Conservation (phyloP, 805 yeast genomes). For the Candida boleticola region DNA sequence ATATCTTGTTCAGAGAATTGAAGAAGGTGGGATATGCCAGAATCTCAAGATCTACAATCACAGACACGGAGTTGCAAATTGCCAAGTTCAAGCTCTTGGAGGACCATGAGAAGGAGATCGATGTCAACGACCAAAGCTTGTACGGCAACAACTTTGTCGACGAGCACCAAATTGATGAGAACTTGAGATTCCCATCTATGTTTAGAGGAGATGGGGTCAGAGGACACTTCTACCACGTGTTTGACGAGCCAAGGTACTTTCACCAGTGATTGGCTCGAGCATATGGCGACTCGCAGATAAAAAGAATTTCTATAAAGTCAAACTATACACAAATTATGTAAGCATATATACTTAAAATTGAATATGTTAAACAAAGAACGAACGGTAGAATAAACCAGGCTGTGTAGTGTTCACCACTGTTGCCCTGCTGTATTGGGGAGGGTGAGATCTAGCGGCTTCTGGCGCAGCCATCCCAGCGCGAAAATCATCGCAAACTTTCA, state of each 20-base stretch:
- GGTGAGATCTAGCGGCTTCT: no score
- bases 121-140: slow-evolving; percentile 27
- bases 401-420: no score
- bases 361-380: no score
- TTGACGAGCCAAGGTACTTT: slow-evolving; percentile 88
- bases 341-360: background rate
- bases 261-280: no score
- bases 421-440: no score
- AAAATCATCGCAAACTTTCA: no score
- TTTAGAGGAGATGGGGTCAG: slow-evolving; percentile 91
- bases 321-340: background rate
- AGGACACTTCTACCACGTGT: slow-evolving; percentile 92
- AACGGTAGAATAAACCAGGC: no score
- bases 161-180: slow-evolving; percentile 57
- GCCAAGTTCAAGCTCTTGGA: slow-evolving; percentile 77
- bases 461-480: no score
- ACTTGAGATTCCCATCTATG: slow-evolving; percentile 69
- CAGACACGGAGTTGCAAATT: slow-evolving; percentile 95
- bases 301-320: slow-evolving; percentile 1
- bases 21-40: slow-evolving; percentile 92
- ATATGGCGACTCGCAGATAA: no score
- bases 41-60: slow-evolving; percentile 86
- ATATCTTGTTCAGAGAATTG: slow-evolving; percentile 82
- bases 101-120: slow-evolving; percentile 30
- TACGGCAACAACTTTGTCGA: slow-evolving; percentile 57